Base-by-base conservation (phyloP, 2,329 filamentous ascomycete species). In the Aspergillus sp. region DNA sequence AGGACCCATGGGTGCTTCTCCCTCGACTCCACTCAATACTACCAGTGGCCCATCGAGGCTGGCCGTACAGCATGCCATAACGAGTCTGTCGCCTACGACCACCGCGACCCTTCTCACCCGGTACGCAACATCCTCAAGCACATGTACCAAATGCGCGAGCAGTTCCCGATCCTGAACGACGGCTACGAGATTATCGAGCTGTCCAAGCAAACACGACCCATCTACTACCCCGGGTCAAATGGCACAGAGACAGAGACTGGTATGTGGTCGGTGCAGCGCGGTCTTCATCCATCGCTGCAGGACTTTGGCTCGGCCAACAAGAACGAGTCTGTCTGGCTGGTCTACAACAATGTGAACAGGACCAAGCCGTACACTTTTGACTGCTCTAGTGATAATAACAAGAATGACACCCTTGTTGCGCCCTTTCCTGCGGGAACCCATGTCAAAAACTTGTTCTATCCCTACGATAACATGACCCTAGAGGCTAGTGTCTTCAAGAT, bases 1-100 rank as follows among this genome's bases (percentile, higher is more conserved):
- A 83, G 85, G 62, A 78, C 80, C 36, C 86, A 89, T 62, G 86
- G 86, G 4, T 89, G 86, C 67, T 88, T 87, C 71, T 73, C 74
- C 11, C 75, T 87, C 4, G 76, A 78, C 17, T 81, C 81, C 30
- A 78, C 78, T 2, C 83, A 86, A 58, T 85, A 86, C 64, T 81
- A 79, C 62, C 66, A 84, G 5, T 84, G 84, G 74, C 85, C 85
- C 0, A 72, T 85, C 38, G 80, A 83, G 48, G 76, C 78, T 58
- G 81, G 82, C 2, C 71, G 78, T 1, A 62, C 74, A 39, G 86
- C 84, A 5, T 89, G 86, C 63, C 63, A 81, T 47, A 85, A 88
- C 59, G 80, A 83, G 44, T 68, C 71, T 8, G 82, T 85, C 52
- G 81, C 81, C 36, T 79, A 83, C 39, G 85, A 88, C 63, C 85